These are phyloP conservation scores for Saccharomycopsis fodiens DNA, from an alignment of 805 yeast species.

Conservation along the genomic window DNA sequence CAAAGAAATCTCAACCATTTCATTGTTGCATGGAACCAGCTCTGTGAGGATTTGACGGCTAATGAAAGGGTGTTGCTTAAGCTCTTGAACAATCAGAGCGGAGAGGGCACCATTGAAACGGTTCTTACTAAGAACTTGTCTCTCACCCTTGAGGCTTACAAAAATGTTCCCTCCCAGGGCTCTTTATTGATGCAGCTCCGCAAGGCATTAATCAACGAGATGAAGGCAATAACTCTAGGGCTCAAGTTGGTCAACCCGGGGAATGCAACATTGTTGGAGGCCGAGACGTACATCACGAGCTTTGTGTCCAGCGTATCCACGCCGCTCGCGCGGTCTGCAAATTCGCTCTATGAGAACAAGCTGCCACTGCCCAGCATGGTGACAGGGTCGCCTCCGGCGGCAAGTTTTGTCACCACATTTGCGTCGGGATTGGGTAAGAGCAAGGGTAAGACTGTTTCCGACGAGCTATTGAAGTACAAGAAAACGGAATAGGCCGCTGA, in stretches of 20 bases:
- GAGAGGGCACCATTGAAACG: not conserved
- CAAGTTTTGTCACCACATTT: slow-evolving; percentile 10
- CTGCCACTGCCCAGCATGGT: slow-evolving; percentile 2
- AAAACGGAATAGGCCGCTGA: no score
- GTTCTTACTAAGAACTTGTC: not conserved
- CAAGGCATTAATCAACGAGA: slow-evolving; percentile 12
- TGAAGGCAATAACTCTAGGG: slow-evolving; percentile 8
- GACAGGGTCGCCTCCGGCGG: slow-evolving; percentile 10
- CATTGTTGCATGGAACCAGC: slow-evolving; percentile 3
- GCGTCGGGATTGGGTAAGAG: slow-evolving; percentile 7
- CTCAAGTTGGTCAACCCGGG: slow-evolving; percentile 10
- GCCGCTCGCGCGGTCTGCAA: not conserved
- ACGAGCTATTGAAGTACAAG: no score
- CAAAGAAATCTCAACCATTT: slow-evolving; percentile 3
- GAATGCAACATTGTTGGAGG: not conserved
- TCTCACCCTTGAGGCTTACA: not conserved
- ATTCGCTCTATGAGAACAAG: not conserved
- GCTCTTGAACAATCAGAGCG: not conserved
- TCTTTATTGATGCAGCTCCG: not conserved
- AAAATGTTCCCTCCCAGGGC: not conserved
- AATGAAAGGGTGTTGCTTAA: slow-evolving; percentile 6
- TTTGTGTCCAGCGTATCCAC: not conserved
- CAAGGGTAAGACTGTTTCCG: no score
- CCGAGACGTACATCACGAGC: not conserved
- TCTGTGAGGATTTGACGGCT: slow-evolving; percentile 4